phyloP scores from a whole-genome alignment of 2,329 filamentous ascomycete genomes.

The Triangularia setosa region DNA sequence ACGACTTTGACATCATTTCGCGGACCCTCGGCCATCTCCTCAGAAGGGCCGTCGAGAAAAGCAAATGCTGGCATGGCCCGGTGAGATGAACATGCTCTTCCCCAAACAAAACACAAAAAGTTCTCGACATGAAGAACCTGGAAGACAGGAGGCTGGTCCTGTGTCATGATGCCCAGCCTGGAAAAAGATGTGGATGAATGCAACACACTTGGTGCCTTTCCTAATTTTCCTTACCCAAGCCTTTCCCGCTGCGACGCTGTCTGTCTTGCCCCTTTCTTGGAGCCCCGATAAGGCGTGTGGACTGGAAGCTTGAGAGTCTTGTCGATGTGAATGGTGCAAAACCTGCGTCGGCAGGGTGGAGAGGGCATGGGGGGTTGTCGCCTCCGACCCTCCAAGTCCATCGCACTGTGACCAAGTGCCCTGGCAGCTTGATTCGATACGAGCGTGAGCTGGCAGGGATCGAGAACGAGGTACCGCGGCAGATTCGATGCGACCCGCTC shows the following conservation, averaged over 20 bases:
- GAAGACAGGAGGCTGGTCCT: neutral
- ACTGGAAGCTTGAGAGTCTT: neutral
- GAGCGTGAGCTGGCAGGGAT: constrained; percentile 9
- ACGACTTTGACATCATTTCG: neutral
- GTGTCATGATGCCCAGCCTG: too few relatives aligned
- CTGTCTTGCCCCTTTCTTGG: neutral
- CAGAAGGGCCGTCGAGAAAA: neutral
- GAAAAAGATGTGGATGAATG: neutral
- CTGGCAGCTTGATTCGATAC: constrained; percentile 12
- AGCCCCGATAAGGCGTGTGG: neutral
- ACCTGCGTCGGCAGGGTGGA: constrained; percentile 3
- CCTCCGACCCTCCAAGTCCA: neutral
- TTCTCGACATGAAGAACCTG: neutral
- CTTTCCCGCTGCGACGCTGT: neutral
- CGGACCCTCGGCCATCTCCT: neutral
- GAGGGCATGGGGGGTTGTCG: neutral
- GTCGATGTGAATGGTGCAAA: neutral
- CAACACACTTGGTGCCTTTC: neutral
- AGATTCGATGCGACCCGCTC: constrained; percentile 8
- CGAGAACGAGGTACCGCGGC: neutral
- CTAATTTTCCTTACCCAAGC: neutral
- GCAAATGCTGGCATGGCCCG: neutral
- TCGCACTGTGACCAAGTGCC: neutral
- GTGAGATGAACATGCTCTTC: neutral
- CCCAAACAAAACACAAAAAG: neutral